Evolutionary conservation across 2,329 filamentous ascomycete genomes (phyloP), one percentile per base, ranked within the genome.

Genomic region (Chalaropsis ovoidea): DNA sequence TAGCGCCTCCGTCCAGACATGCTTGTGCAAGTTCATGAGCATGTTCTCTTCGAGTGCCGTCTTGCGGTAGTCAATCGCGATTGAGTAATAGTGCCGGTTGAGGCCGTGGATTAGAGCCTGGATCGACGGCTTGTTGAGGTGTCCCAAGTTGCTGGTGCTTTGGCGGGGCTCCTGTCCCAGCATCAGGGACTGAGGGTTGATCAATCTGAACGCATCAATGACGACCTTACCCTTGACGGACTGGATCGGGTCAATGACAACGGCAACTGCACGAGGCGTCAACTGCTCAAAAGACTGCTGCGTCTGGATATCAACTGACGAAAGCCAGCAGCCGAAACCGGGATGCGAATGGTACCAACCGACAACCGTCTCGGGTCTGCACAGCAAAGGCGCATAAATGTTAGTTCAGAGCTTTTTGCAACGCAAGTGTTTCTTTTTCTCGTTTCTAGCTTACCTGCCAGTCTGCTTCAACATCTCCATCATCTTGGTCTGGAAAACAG

Each of bases 331-430:
- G 72, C 94, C 94, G 75, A 99, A 99, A 71, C 94, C 94, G 62
- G 94, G 94, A 83, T 99, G 94, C 69, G 94, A 97, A 78, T 99
- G 94, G 78, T 99, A 99, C 94, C 94, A 99, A 76, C 94, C 94
- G 64, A 99, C 94, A 67, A 99, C 94, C 0, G 92, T 93, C 77
- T 99, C 94, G 68, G 92, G 92, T 75, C 92, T 96, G 71, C 64
- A 54, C 19, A 47, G 19, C 17, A 35, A 56, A 61, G 13, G n/a
- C 27, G 43, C 19, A 54, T 22, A 62, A 7, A 27, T 35, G 47
- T 65, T 56, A 62, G 56, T 13, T n/a, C 11, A 56, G 39, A 49
- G 47, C 19, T 7, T 2, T 10, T n/a, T 58, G 3, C 17, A 17
- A 19, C 22, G 1, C 11, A 22, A 24, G 1, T 2, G 22, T 39